A percentile compares a stretch with the other conserved stretches of the same genome.
Evolutionary conservation across 768 basidiomycete genomes (phyloP).

Genomic region (Leccinum arenicola): DNA sequence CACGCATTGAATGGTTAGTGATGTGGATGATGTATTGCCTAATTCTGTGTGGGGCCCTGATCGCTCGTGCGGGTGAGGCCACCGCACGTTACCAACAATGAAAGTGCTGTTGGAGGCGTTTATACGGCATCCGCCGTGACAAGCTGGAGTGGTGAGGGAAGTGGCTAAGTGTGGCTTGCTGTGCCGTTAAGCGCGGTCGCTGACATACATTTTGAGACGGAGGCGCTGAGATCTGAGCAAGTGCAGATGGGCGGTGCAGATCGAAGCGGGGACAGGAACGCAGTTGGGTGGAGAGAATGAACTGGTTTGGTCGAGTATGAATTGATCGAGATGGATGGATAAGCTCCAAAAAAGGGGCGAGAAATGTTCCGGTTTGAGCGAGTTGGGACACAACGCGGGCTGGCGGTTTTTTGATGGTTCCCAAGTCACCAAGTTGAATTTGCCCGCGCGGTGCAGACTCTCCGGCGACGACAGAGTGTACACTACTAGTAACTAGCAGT

Average conservation of each 20-base stretch:
- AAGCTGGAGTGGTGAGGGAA: slow-evolving; percentile 7
- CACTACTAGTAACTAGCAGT: no score
- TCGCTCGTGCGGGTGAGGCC: slow-evolving; percentile 15
- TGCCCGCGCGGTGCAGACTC: slow-evolving; percentile 1
- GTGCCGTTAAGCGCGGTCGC: neutral
- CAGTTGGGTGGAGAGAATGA: neutral
- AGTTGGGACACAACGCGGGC: slow-evolving; percentile 28
- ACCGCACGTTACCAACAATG: neutral
- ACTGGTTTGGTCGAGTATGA: slow-evolving; percentile 16
- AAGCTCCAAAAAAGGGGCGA: slow-evolving; percentile 10
- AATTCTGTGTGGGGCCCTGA: slow-evolving; percentile 11
- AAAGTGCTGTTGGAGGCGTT: neutral
- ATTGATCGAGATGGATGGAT: slow-evolving; percentile 24
- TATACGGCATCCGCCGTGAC: slow-evolving; percentile 22
- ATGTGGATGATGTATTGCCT: slow-evolving; percentile 4
- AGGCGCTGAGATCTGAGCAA: slow-evolving; percentile 6
- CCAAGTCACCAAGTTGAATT: slow-evolving; percentile 19
- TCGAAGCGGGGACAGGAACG: slow-evolving; percentile 9
- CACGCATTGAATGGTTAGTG: slow-evolving; percentile 5
- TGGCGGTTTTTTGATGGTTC: slow-evolving; percentile 28
- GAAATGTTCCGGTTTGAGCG: slow-evolving; percentile 16
- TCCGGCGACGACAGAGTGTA: neutral
- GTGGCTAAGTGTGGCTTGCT: slow-evolving; percentile 4
- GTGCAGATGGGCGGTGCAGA: slow-evolving; percentile 17
- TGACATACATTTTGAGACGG: neutral